Evolutionary conservation across 176 grass and related monocot genomes (phyloP).

Genomic region (Bromus sterilis): DNA sequence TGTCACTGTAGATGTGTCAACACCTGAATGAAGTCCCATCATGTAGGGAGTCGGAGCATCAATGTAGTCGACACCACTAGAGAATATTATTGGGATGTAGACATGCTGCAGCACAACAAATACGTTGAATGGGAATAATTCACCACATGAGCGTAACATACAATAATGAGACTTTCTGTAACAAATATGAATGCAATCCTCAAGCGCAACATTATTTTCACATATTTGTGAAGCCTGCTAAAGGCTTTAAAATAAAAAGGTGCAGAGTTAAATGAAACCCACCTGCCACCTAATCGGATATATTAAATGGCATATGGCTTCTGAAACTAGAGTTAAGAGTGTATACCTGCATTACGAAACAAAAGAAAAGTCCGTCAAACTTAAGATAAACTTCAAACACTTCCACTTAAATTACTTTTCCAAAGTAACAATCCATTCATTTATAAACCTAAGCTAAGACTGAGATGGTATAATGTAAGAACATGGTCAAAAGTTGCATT

Average conservation of each 20-base stretch:
- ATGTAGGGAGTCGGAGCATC: constrained; percentile 99
- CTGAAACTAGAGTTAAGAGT: constrained; percentile 90
- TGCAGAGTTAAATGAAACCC: constrained; percentile 19
- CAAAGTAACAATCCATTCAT: constrained; percentile 18
- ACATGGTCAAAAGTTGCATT: constrained; percentile 16
- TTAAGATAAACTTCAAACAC: background rate
- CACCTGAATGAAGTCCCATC: constrained; percentile 99
- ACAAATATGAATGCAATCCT: constrained; percentile 24
- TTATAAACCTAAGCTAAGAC: constrained; percentile 8
- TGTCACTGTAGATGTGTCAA: constrained; percentile 82
- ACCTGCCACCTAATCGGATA: constrained; percentile 99
- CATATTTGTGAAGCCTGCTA: constrained; percentile 1
- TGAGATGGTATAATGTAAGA: constrained; percentile 9
- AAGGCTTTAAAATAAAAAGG: constrained; percentile 1
- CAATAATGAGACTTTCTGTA: background rate
- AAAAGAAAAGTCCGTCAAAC: constrained; percentile 25
- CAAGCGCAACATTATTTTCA: constrained; percentile 13
- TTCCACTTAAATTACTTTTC: constrained; percentile 1
- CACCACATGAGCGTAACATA: constrained; percentile 8
- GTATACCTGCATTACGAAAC: constrained; percentile 68
- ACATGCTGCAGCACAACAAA: constrained; percentile 78
- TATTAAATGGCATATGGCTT: constrained; percentile 99
- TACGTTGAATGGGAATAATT: constrained; percentile 8
- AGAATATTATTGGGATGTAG: constrained; percentile 99
- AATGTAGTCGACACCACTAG: constrained; percentile 99